phyloP scores from a whole-genome alignment of 352 stramenopile genomes.

The Pelagophyceae sp. region DNA sequence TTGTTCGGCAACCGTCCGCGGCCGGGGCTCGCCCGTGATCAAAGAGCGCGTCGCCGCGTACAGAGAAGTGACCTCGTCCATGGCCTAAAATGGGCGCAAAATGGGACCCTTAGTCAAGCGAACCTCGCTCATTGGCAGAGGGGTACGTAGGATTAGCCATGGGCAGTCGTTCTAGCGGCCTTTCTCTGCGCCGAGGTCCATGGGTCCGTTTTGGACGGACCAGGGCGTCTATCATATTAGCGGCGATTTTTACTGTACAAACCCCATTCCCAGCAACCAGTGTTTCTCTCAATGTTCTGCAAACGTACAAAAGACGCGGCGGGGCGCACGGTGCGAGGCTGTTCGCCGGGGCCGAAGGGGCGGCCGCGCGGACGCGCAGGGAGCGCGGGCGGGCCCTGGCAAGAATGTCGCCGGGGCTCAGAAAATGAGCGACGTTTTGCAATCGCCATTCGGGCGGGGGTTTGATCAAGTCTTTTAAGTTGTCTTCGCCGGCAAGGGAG shows the following conservation, averaged over 20 bases:
- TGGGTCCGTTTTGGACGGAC: neutral
- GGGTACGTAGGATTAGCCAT: neutral
- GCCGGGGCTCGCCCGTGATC: neutral
- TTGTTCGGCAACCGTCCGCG: neutral
- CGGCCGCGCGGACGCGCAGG: too few species aligned
- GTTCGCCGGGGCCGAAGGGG: too few species aligned
- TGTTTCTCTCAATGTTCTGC: too few species aligned
- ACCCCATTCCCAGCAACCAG: too few species aligned
- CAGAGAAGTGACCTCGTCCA: neutral
- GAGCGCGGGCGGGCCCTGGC: too few species aligned
- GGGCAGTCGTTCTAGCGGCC: neutral
- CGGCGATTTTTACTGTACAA: neutral
- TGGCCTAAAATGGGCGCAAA: neutral
- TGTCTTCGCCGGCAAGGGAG: too few species aligned
- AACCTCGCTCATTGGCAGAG: neutral
- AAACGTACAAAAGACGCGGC: too few species aligned
- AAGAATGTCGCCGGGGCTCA: too few species aligned
- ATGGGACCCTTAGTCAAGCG: neutral
- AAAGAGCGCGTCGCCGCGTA: neutral
- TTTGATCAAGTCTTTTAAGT: too few species aligned
- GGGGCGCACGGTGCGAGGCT: too few species aligned
- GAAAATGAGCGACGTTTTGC: too few species aligned
- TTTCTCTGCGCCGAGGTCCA: neutral
- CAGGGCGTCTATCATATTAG: neutral
- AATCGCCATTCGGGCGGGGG: too few species aligned